Evolutionary conservation across 129 eudicot species (phyloP).

Genomic region (Chrysanthemum makinoi): DNA sequence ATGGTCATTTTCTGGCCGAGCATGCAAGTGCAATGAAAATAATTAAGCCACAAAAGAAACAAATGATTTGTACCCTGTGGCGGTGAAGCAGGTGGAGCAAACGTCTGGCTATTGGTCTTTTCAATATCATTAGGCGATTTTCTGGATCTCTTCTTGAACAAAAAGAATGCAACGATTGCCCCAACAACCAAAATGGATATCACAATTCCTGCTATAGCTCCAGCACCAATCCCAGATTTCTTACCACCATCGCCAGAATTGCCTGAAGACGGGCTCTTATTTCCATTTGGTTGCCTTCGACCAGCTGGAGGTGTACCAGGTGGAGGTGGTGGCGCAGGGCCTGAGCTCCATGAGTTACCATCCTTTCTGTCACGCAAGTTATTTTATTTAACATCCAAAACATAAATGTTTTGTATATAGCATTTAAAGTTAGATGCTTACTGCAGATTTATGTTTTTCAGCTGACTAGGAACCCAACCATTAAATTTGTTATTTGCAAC

Average conservation of each 20-base stretch:
- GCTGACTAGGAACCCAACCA: conserved; percentile 82
- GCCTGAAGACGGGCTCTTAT: conserved; percentile 38
- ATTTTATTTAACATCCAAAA: conserved; percentile 12
- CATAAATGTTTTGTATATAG: background rate
- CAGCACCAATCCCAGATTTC: conserved; percentile 73
- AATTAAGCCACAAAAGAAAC: no score
- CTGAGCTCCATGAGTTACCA: conserved; percentile 85
- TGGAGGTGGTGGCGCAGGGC: conserved; percentile 94
- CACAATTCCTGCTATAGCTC: conserved; percentile 85
- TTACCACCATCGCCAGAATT: conserved; percentile 36
- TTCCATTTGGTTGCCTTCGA: conserved; percentile 41
- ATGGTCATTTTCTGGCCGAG: no score
- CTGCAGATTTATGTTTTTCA: conserved; percentile 77
- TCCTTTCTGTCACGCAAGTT: conserved; percentile 47
- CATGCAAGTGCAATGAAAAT: background rate
- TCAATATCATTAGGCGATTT: conserved; percentile 66
- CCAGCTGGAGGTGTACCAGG: conserved; percentile 83
- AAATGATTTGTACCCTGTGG: conserved; percentile 48
- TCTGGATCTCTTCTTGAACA: conserved; percentile 62
- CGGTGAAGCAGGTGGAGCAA: conserved; percentile 64
- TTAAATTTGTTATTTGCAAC: conserved; percentile 76
- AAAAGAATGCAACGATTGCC: conserved; percentile 69
- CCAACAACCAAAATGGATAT: conserved; percentile 80
- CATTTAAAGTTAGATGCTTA: conserved; percentile 45
- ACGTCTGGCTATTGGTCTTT: conserved; percentile 71